Base-by-base conservation (phyloP, 2,329 filamentous ascomycete genomes). In the Hypocreales sp. region DNA sequence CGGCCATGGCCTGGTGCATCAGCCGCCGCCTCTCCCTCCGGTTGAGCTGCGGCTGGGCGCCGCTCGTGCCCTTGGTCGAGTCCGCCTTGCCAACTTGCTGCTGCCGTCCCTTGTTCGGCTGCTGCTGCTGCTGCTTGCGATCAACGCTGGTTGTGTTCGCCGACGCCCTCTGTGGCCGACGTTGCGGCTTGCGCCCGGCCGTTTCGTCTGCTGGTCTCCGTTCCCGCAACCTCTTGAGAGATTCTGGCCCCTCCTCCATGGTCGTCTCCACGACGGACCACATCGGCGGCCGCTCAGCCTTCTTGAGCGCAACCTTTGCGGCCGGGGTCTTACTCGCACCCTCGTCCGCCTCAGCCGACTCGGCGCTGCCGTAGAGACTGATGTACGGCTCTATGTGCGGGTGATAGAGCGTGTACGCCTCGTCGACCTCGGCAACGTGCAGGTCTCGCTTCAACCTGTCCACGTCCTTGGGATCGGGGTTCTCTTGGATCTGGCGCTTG, bases 381-480 rank as follows among this genome's bases (percentile, higher is more conserved):
- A 79, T 61, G 50, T 90, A 90, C 14, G 64, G 58, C 47, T 80
- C 72, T 40, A 74, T 60, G 24, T 79, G 67, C 2, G 81, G 81
- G 35, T 70, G 79, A 49, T 75, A 78, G 28, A 70, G 64, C 2
- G 79, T 71, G 45, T 90, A 90, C 40, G 80, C 73, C 35, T 79
- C 58, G 44, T 87, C 80, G 9, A 86, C 68, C 44, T 84, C 67
- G 15, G 72, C 71, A 15, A 70, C 58, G 45, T 81, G 75, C n/a
- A 80, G 56, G 33, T 72, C 61, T 6, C 50, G 49, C 38, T 67
- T 56, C 26, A 80, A 47, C 29, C 50, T 50, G 27, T 61, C 55
- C 20, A 55, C 53, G 38, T 72, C 67, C 25, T 64, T 58, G 2
- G 59, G 47, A 20, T 66, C 62, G 27, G 61, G 57, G 12, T 59